Evolutionary conservation across 2,329 filamentous ascomycete species (phyloP).

Genomic region (Diplodia intermedia): DNA sequence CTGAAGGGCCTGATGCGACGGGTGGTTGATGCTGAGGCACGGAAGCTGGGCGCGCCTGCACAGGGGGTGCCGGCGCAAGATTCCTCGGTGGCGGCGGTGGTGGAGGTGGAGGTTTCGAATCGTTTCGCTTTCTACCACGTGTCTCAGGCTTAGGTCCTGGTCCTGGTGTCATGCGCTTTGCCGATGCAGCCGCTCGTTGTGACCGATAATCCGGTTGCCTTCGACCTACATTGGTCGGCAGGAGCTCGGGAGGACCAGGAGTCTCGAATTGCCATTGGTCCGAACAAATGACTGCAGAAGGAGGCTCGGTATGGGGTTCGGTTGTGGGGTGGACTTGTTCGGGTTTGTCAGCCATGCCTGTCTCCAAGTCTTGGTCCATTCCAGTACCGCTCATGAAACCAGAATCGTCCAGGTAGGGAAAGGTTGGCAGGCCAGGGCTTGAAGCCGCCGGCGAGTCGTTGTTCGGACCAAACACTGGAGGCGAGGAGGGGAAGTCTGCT

Average conservation of each 20-base stretch:
- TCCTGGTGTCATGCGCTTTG: conserved; percentile 11
- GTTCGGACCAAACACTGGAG: conserved; percentile 71
- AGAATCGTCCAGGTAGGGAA: conserved; percentile 68
- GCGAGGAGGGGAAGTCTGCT: conserved; percentile 86
- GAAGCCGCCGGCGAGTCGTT: conserved; percentile 71
- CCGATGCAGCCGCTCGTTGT: conserved; percentile 25
- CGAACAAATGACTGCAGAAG: conserved; percentile 21
- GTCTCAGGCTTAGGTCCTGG: conserved; percentile 23
- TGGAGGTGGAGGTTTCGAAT: conserved; percentile 24
- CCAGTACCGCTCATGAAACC: conserved; percentile 88
- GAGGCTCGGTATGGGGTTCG: conserved; percentile 17
- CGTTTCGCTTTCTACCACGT: conserved; percentile 32
- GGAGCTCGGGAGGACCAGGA: conserved; percentile 53
- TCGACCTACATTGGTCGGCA: conserved; percentile 35
- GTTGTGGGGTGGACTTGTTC: conserved; percentile 20
- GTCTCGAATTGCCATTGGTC: conserved; percentile 33
- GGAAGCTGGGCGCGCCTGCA: neutral
- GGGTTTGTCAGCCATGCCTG: conserved; percentile 27
- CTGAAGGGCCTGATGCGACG: neutral
- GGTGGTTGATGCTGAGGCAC: neutral
- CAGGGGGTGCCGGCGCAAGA: conserved; percentile 20
- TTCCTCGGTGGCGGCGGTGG: conserved; percentile 25
- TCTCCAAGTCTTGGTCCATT: conserved; percentile 68
- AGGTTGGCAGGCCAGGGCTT: conserved; percentile 72
- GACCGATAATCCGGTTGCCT: conserved; percentile 27